These are phyloP conservation scores for Lichina pygmaea DNA, from an alignment of 495 filamentous ascomycete genomes.

Conservation along the genomic window DNA sequence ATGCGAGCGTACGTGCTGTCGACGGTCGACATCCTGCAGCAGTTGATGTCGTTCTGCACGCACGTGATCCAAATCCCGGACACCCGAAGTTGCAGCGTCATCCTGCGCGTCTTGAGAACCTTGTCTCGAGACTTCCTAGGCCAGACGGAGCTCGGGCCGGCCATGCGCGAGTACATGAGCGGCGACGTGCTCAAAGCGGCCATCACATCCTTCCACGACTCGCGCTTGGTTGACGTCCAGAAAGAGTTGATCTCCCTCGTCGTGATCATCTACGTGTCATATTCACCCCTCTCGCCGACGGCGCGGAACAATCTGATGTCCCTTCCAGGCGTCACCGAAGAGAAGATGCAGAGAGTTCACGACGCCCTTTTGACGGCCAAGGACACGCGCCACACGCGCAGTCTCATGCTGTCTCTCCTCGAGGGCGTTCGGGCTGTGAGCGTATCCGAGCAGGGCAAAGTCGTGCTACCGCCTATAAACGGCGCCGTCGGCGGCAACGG, in stretches of 20 bases:
- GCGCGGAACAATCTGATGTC: slow-evolving; percentile 27
- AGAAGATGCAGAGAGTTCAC: slow-evolving; percentile 33
- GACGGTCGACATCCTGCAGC: slow-evolving; percentile 53
- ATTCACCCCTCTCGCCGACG: slow-evolving; percentile 32
- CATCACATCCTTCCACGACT: slow-evolving; percentile 71
- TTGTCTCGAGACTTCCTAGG: slow-evolving; percentile 53
- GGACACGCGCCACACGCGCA: slow-evolving; percentile 48
- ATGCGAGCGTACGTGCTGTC: slow-evolving; percentile 41
- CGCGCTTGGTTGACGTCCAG: slow-evolving; percentile 90
- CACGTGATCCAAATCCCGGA: slow-evolving; percentile 81
- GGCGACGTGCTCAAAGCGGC: slow-evolving; percentile 59
- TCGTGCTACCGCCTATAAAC: slow-evolving; percentile 9
- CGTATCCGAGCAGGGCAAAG: slow-evolving; percentile 76
- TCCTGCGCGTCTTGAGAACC: slow-evolving; percentile 58
- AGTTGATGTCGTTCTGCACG: slow-evolving; percentile 69
- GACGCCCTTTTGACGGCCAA: slow-evolving; percentile 22
- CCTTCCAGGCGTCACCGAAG: slow-evolving; percentile 27
- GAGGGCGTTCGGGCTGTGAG: slow-evolving; percentile 67
- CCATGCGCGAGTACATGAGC: slow-evolving; percentile 76
- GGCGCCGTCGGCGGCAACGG: no score
- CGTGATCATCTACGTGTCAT: slow-evolving; percentile 54
- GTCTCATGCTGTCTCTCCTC: slow-evolving; percentile 62
- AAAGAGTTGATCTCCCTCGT: slow-evolving; percentile 78
- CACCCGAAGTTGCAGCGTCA: slow-evolving; percentile 61
- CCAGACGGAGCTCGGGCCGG: slow-evolving; percentile 25